A percentile compares a stretch with the other conserved stretches of the same genome.
These are phyloP conservation scores for Corylus heterophylla DNA, from an alignment of 306 rosid species.

Conservation along the genomic window DNA sequence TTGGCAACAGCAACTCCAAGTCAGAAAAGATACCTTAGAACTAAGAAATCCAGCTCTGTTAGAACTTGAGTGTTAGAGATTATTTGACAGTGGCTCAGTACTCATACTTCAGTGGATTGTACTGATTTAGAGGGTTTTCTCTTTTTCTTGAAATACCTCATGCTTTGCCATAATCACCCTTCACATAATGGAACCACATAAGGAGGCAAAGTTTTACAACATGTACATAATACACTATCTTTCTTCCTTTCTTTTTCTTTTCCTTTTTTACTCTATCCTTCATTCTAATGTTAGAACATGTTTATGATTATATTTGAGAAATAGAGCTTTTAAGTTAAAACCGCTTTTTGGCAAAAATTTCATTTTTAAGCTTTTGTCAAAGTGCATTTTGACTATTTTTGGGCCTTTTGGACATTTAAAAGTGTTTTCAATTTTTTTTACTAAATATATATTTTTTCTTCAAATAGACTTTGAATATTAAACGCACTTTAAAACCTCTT, in stretches of 20 bases:
- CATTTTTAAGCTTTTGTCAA: no score
- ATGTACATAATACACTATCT: not conserved
- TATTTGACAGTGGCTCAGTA: not conserved
- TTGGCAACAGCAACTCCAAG: constrained; percentile 33
- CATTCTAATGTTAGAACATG: not conserved
- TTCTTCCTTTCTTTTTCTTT: not conserved
- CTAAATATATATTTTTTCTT: no score
- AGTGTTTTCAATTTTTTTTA: no score
- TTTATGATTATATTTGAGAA: no score
- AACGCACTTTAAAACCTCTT: no score
- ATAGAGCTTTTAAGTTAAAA: no score
- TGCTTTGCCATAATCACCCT: not conserved
- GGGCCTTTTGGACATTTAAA: no score
- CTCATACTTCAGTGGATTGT: not conserved
- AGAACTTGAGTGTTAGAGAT: constrained; percentile 26
- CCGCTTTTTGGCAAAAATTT: no score
- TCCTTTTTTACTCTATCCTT: not conserved
- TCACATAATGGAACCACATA: not conserved
- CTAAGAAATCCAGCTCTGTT: constrained; percentile 36
- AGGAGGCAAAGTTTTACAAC: not conserved
- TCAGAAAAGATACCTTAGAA: constrained; percentile 40
- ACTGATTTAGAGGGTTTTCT: not conserved
- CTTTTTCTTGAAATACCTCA: not conserved
- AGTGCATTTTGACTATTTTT: no score
- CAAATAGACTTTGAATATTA: no score